Evolutionary conservation across 2,329 filamentous ascomycete species (phyloP).

Genomic region (Talaromyces atroroseus): DNA sequence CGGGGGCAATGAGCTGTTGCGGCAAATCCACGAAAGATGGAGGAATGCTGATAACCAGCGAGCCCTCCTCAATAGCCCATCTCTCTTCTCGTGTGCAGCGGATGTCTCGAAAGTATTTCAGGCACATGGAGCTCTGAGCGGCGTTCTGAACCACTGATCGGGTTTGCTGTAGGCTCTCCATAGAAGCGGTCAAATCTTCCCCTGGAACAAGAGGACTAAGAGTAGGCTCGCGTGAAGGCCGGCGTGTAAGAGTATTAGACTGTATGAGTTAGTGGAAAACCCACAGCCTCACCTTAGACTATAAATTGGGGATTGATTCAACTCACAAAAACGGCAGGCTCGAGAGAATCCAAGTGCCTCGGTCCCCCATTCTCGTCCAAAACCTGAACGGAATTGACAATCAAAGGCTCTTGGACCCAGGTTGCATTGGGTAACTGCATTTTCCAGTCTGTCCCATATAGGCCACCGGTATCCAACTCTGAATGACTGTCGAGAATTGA

Average conservation of each 20-base stretch:
- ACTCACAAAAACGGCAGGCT: slow-evolving; percentile 12
- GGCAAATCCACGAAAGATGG: slow-evolving; percentile 19
- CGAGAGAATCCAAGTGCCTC: slow-evolving; percentile 2
- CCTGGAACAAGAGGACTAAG: background rate
- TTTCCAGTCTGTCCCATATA: slow-evolving; percentile 5
- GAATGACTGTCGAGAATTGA: slow-evolving; percentile 4
- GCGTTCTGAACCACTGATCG: slow-evolving; percentile 17
- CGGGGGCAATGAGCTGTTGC: slow-evolving; percentile 15
- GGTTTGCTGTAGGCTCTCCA: slow-evolving; percentile 5
- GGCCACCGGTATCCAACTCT: background rate
- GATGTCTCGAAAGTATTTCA: slow-evolving; percentile 24
- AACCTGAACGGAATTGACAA: slow-evolving; percentile 13
- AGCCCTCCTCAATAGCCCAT: slow-evolving; percentile 28
- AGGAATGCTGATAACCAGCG: slow-evolving; percentile 24
- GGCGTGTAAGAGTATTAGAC: slow-evolving; percentile 5
- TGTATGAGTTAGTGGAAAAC: background rate
- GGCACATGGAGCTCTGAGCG: slow-evolving; percentile 17
- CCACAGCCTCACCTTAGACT: background rate
- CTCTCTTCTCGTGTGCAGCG: slow-evolving; percentile 19
- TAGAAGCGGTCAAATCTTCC: background rate
- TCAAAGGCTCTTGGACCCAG: slow-evolving; percentile 16
- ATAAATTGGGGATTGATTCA: background rate
- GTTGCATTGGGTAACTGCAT: slow-evolving; percentile 11
- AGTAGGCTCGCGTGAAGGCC: background rate
- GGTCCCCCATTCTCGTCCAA: background rate